These are phyloP conservation scores for Leucaena leucocephala DNA, from an alignment of 306 rosid genomes.

Conservation along the genomic window DNA sequence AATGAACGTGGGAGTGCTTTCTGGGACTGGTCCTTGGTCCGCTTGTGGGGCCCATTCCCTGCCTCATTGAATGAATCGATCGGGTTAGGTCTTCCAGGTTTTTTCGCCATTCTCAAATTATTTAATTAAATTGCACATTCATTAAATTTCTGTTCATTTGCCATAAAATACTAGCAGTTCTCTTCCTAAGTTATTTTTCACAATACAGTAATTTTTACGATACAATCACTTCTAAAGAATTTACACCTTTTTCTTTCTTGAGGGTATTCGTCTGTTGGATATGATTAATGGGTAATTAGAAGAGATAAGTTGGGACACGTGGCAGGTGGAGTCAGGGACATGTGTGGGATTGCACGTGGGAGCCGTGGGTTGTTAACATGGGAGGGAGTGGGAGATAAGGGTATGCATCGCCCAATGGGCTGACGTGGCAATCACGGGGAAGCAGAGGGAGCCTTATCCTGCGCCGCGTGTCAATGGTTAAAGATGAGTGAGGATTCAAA, in stretches of 20 bases:
- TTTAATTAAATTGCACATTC: no score
- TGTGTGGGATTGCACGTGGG: background rate
- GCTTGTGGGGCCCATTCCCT: background rate
- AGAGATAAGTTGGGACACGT: background rate
- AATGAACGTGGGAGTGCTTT: background rate
- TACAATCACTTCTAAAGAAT: no score
- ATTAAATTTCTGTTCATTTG: no score
- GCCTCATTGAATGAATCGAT: background rate
- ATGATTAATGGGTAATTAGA: no score
- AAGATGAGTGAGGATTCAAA: background rate
- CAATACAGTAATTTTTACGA: no score
- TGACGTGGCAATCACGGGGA: background rate
- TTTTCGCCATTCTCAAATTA: no score
- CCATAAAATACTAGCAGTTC: no score
- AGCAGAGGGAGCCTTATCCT: background rate
- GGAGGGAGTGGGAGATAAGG: background rate
- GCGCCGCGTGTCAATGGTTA: background rate
- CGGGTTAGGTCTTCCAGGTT: background rate
- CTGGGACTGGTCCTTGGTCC: background rate
- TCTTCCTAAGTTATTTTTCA: no score
- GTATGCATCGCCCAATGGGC: background rate
- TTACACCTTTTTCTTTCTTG: no score
- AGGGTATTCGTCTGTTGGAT: no score
- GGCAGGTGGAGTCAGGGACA: background rate
- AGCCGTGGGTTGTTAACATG: background rate